phyloP scores from a whole-genome alignment of 2,329 filamentous ascomycete genomes.

The Colletotrichum graminicola region DNA sequence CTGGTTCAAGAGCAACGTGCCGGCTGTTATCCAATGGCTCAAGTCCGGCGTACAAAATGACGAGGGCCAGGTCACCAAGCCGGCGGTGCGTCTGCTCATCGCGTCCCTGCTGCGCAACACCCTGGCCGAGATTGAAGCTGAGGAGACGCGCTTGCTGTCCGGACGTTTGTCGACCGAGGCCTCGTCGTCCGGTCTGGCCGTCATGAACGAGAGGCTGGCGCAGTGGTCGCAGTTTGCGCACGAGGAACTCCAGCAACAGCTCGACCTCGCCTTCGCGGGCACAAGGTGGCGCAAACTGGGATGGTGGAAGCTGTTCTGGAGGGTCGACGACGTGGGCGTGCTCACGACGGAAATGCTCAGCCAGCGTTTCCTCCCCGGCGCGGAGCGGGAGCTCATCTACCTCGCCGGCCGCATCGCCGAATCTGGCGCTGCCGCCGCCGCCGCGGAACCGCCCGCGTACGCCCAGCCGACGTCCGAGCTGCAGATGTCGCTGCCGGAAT shows the following conservation, averaged over 20 bases:
- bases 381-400: slow-evolving; percentile 86
- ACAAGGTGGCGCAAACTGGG: slow-evolving; percentile 81
- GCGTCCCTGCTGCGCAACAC: slow-evolving; percentile 73
- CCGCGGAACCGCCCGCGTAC: slow-evolving; percentile 47
- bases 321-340: slow-evolving; percentile 90
- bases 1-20: slow-evolving; percentile 80
- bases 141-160: slow-evolving; percentile 57
- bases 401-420: slow-evolving; percentile 81
- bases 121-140: slow-evolving; percentile 61
- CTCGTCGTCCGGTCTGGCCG: slow-evolving; percentile 55
- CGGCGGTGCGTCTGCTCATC: slow-evolving; percentile 75
- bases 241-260: slow-evolving; percentile 82
- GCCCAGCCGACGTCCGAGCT: slow-evolving; percentile 50
- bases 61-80: slow-evolving; percentile 66
- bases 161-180: slow-evolving; percentile 48
- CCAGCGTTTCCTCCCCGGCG: slow-evolving; percentile 79
- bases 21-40: slow-evolving; percentile 75
- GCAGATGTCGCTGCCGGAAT: slow-evolving; percentile 34
- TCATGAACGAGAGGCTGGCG: slow-evolving; percentile 71
- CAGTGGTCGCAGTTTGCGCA: slow-evolving; percentile 86
- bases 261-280: slow-evolving; percentile 83
- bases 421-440: slow-evolving; percentile 47
- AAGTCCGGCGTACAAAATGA: slow-evolving; percentile 57
- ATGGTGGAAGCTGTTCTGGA: slow-evolving; percentile 98
- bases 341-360: slow-evolving; percentile 83